phyloP scores from a whole-genome alignment of 176 grass and related monocot species.

The Secale cereale region DNA sequence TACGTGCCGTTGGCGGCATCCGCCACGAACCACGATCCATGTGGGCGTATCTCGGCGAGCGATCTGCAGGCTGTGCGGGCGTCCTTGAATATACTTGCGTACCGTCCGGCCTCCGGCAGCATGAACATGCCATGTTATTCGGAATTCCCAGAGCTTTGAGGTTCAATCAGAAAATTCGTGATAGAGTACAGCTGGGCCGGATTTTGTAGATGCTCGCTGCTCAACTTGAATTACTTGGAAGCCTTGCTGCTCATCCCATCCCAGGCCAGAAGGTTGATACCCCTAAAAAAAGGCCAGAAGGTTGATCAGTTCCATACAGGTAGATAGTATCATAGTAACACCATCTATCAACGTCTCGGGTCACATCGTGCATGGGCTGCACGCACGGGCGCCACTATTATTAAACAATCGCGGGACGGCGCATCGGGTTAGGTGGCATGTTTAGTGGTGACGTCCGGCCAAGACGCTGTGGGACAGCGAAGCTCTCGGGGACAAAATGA shows the following conservation, averaged over 20 bases:
- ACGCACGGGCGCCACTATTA: background rate
- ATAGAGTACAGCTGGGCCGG: background rate
- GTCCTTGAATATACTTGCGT: background rate
- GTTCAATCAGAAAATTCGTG: background rate
- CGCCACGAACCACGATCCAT: background rate
- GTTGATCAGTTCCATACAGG: background rate
- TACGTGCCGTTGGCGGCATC: background rate
- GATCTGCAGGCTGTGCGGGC: background rate
- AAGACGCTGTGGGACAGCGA: background rate
- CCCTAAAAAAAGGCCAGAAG: background rate
- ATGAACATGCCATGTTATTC: background rate
- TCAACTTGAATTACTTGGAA: background rate
- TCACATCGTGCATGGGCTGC: slow-evolving; percentile 12
- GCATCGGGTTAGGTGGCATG: background rate
- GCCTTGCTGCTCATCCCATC: background rate
- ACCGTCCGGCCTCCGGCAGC: background rate
- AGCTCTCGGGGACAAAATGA: background rate
- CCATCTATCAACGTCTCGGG: slow-evolving; percentile 8
- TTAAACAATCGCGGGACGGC: background rate
- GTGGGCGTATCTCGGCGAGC: slow-evolving; percentile 12
- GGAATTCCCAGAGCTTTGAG: background rate
- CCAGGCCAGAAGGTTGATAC: background rate
- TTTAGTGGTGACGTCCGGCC: background rate
- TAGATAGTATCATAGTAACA: background rate
- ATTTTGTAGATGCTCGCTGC: background rate